Base-by-base conservation (phyloP, 306 rosid genomes). In the Vicia villosa region DNA sequence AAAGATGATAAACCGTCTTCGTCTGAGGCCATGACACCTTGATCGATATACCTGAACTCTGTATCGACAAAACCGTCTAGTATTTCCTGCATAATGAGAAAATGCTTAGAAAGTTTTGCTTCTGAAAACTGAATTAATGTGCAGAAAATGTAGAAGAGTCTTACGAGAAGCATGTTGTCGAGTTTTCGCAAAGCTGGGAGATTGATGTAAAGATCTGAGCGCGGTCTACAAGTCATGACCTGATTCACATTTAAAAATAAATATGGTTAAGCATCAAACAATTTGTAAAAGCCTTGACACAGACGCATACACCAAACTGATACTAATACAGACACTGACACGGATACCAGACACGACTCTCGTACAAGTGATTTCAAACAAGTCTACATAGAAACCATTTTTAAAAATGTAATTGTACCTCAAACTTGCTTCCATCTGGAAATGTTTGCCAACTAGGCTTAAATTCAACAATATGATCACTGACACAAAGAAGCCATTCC, bases 101-200 rank as follows among this genome's bases (percentile, higher is more conserved):
- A 47, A 63, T 58, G 4, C 38, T 84, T 49, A 77, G 64, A 80
- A 72, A 47, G 73, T 22, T 34, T 8, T 28, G 15, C 22, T 30
- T 63, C 50, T 42, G 46, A 54, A 66, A 69, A 63, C 14, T 24
- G 20, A 41, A 26, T 22, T 68, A 12, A 30, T 72, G 34, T 59
- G 6, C 8, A 42, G 16, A 5, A 6, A 59, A 65, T 72, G 47
- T 10, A 19, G 63, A 70, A 20, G 66, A 61, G 28, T 73, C 97
- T 85, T 88, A 93, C 98, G 32, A 93, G 94, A 79, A 94, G 94
- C 97, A 90, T 90, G 86, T 90, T 88, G 66, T 94, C 98, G 78
- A 94, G 49, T 87, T 94, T 90, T 11, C 95, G 77, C 51, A 94
- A 67, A 10, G 97, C 97, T 9, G 97, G 97, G 5, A 94, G 96